Evolutionary conservation across 164 flowering plant species (phyloP), one percentile per base, ranked within the genome.

Genomic region (Stephania cephalantha): DNA sequence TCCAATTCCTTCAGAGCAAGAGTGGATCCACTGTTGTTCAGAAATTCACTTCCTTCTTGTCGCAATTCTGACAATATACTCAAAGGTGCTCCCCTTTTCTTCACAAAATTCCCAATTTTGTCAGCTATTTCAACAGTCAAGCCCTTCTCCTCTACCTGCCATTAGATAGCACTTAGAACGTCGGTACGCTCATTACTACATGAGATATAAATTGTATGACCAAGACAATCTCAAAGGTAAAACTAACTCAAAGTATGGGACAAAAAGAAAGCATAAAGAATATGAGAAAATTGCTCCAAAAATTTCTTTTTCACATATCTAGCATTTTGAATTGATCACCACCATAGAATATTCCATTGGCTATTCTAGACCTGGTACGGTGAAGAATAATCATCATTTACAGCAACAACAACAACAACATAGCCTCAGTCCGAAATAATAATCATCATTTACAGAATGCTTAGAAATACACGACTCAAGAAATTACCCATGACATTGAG

Each of bases 131-230:
- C 98, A 70, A 72, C 83, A 73, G 83, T 80, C 75, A 93, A 84
- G 4, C 98, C 99, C 81, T 91, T 95, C 80, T 91, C 93, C 71
- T 89, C 93, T 67, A 90, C 94, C 98, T 95, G 61, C 29, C 17
- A 75, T 73, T 69, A 31, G 53, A 58, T 1, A 29, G 74, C 46
- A 66, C 3, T 44, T 42, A 71, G 29, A 29, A 70, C 11, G 25
- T 13, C 13, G 13, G 42, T 18, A 44, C 20, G 44, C 44, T 15
- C 55, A n/a, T 5, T 50, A 55, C 7, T 44, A 35, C 45, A 69
- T 42, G 68, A 61, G 3, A 18, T 11, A 30, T 13, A 64, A 58
- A 73, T 35, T 35, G 42, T 35, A 35, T 1, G 42, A 35, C 1
- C 42, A 4, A 4, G 42, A 2, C 4, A 4, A 35, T 35, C 42